Evolutionary conservation across 2,329 filamentous ascomycete species (phyloP).

Genomic region (Zymoseptoria tritici): DNA sequence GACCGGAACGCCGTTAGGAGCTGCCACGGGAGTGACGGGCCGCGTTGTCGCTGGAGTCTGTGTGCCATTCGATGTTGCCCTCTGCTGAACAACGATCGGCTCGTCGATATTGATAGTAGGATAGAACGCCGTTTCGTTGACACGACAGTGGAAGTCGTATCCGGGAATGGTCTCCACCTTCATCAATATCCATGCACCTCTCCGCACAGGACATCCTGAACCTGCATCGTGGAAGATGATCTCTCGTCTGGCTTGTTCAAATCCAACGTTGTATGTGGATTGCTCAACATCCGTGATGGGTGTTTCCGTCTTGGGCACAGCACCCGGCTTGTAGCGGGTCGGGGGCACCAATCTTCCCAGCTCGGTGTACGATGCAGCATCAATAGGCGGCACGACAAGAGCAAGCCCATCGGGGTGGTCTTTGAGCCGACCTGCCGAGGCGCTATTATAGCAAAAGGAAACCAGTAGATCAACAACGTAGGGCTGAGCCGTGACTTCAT

Average conservation of each 20-base stretch:
- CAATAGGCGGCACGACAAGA: constrained; percentile 42
- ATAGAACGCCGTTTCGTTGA: constrained; percentile 39
- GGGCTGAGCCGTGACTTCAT: constrained; percentile 72
- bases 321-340: background rate
- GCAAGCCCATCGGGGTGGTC: constrained; percentile 53
- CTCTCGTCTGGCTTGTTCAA: constrained; percentile 34
- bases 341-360: background rate
- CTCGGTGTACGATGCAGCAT: constrained; percentile 10
- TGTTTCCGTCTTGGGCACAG: background rate
- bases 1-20: constrained; percentile 14
- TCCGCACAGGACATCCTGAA: constrained; percentile 31
- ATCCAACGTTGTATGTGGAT: constrained; percentile 19
- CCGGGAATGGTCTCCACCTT: constrained; percentile 7
- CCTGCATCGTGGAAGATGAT: constrained; percentile 33
- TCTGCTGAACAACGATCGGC: constrained; percentile 10
- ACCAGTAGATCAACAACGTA: constrained; percentile 73
- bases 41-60: constrained; percentile 9
- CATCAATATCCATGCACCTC: constrained; percentile 47
- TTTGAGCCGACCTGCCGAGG: constrained; percentile 37
- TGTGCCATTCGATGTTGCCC: background rate
- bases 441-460: constrained; percentile 67
- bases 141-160: constrained; percentile 42
- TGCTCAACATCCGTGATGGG: background rate
- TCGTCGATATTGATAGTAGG: constrained; percentile 35
- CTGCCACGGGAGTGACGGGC: constrained; percentile 2